These are phyloP conservation scores for Mortierella sp. DNA, from an alignment of 371 early-diverging fungal genomes.

Conservation along the genomic window DNA sequence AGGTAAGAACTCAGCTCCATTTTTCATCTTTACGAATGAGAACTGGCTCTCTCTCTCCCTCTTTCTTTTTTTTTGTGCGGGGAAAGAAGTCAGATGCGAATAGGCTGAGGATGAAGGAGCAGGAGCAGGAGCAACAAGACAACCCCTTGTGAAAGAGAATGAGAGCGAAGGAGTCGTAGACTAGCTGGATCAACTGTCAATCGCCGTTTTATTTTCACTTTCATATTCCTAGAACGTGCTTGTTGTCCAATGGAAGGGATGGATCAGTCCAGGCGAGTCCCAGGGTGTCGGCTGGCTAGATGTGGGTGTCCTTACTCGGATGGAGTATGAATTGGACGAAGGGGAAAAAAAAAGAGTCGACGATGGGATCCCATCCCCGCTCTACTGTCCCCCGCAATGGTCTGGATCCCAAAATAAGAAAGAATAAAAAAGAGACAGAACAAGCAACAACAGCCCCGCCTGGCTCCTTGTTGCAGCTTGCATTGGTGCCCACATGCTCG, in stretches of 20 bases:
- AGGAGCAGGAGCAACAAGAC: neutral
- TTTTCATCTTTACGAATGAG: neutral
- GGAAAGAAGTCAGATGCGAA: slow-evolving; percentile 9
- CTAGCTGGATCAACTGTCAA: neutral
- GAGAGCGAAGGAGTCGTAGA: neutral
- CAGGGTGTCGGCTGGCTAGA: slow-evolving; percentile 22
- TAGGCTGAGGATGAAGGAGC: neutral
- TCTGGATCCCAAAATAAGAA: slow-evolving; percentile 7
- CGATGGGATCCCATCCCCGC: slow-evolving; percentile 1
- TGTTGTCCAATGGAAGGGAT: slow-evolving; percentile 27
- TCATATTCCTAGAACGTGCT: neutral
- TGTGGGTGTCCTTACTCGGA: neutral
- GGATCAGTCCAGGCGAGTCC: slow-evolving; percentile 17
- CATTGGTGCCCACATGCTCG: slow-evolving; percentile 5
- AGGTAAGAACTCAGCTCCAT: neutral
- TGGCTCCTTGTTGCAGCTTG: neutral
- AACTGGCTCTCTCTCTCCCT: neutral
- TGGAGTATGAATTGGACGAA: neutral
- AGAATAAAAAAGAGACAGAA: neutral
- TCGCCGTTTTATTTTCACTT: neutral
- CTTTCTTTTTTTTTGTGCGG: slow-evolving; percentile 4
- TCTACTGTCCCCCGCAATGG: neutral
- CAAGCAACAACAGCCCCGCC: neutral
- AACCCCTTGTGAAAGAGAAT: neutral
- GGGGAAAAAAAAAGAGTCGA: neutral